These are phyloP conservation scores for Eucalyptus cladocalyx DNA, from an alignment of 345 rosid species.

Conservation along the genomic window DNA sequence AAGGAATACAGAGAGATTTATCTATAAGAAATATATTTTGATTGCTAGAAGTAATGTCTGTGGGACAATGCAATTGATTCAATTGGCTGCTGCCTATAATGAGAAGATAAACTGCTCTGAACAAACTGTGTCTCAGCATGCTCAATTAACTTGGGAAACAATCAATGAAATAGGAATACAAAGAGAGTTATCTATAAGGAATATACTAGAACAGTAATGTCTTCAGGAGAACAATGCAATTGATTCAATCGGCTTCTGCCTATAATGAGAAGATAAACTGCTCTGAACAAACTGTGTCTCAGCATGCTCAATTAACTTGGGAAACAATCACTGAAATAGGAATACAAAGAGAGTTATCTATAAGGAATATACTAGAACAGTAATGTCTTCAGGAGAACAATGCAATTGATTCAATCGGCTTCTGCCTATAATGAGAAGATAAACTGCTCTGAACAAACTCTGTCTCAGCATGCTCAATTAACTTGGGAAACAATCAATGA, in stretches of 20 bases:
- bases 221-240: not conserved
- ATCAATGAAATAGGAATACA: not conserved
- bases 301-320: not conserved
- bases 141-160: not conserved
- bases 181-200: not conserved
- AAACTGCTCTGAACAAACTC: not conserved
- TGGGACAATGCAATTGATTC: not conserved
- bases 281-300: not conserved
- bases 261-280: not conserved
- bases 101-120: not conserved
- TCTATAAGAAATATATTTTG: not conserved
- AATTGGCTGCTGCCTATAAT: not conserved
- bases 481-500: not conserved
- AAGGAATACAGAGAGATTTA: not conserved
- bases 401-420: not conserved
- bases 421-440: not conserved
- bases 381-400: not conserved
- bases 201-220: not conserved
- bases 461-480: not conserved
- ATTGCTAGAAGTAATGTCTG: not conserved
- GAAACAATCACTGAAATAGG: not conserved
- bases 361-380: not conserved
- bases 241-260: not conserved
- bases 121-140: not conserved
- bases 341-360: not conserved